Conservation (phyloP, 2,329 filamentous ascomycete species). For the Pestalotiopsis fici region DNA sequence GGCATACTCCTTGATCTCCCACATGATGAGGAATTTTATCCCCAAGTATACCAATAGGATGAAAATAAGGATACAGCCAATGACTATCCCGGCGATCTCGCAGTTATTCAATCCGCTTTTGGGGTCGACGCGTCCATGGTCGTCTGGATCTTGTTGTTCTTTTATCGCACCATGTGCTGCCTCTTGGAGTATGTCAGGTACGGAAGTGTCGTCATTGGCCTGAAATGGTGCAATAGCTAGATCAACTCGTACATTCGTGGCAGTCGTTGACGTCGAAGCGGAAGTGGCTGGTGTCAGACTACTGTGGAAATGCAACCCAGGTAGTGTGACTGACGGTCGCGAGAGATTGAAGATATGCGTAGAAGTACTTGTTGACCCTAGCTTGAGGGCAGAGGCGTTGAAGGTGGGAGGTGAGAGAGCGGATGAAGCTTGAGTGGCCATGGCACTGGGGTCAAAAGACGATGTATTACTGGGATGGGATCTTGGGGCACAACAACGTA, state of each 20-base stretch:
- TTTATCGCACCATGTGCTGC: not conserved
- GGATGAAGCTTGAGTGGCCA: not conserved
- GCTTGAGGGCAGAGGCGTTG: not conserved
- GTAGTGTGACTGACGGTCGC: not conserved
- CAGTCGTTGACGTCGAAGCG: not conserved
- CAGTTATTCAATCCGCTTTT: not conserved
- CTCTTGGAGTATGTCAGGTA: not conserved
- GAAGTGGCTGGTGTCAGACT: not conserved
- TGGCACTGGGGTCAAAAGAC: not conserved
- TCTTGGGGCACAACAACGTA: not conserved
- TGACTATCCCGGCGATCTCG: not conserved
- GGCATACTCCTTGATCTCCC: not conserved
- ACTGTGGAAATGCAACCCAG: not conserved
- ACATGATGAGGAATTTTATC: not conserved
- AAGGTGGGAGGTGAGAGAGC: not conserved
- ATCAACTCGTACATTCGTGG: not conserved
- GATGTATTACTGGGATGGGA: not conserved
- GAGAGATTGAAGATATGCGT: not conserved
- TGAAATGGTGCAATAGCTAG: not conserved
- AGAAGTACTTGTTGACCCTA: not conserved
- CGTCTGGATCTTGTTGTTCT: not conserved
- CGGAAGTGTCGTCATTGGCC: not conserved
- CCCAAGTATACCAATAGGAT: not conserved
- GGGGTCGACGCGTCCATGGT: not conserved
- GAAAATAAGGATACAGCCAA: not conserved